phyloP scores from a whole-genome alignment of 2,329 filamentous ascomycete species.

The Aspergillus ibericus region DNA sequence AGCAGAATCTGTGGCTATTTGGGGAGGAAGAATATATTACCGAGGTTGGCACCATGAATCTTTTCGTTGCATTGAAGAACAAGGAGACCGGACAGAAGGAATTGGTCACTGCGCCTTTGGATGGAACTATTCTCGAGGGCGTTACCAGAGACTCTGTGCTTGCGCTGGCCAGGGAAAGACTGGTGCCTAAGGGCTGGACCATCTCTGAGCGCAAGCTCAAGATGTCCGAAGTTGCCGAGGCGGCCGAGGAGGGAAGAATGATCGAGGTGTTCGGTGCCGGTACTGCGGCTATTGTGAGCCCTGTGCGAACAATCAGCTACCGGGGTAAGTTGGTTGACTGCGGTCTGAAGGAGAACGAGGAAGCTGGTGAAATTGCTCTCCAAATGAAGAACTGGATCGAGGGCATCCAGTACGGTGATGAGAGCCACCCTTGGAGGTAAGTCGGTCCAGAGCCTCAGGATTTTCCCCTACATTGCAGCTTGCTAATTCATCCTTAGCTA shows the following conservation, averaged over 20 bases:
- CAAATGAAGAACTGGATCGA: constrained; percentile 98
- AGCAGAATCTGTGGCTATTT: constrained; percentile 98
- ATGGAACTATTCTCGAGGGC: constrained; percentile 94
- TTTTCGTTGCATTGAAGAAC: constrained; percentile 84
- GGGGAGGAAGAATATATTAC: constrained; percentile 94
- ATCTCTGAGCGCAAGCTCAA: constrained; percentile 87
- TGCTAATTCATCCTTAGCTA: constrained; percentile 21
- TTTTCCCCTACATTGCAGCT: not conserved
- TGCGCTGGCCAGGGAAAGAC: constrained; percentile 77
- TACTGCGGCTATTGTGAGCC: constrained; percentile 91
- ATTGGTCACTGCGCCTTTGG: constrained; percentile 89
- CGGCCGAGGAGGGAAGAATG: constrained; percentile 78
- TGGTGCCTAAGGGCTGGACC: constrained; percentile 83
- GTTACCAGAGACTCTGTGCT: constrained; percentile 92
- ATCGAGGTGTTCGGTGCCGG: constrained; percentile 92
- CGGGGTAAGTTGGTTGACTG: constrained; percentile 78
- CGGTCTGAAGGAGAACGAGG: constrained; percentile 74
- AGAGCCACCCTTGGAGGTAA: constrained; percentile 88
- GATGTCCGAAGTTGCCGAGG: constrained; percentile 81
- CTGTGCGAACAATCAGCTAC: constrained; percentile 87
- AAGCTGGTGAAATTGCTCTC: constrained; percentile 81
- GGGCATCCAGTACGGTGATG: constrained; percentile 90
- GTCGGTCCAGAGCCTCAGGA: constrained; percentile 13
- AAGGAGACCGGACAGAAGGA: constrained; percentile 88
- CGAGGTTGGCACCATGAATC: constrained; percentile 98